Percentiles rank a stretch among this genome's conserved stretches.
These are phyloP conservation scores for Saccharomycopsis hybrid DNA, from an alignment of 1,139 yeast genomes.

Conservation along the genomic window DNA sequence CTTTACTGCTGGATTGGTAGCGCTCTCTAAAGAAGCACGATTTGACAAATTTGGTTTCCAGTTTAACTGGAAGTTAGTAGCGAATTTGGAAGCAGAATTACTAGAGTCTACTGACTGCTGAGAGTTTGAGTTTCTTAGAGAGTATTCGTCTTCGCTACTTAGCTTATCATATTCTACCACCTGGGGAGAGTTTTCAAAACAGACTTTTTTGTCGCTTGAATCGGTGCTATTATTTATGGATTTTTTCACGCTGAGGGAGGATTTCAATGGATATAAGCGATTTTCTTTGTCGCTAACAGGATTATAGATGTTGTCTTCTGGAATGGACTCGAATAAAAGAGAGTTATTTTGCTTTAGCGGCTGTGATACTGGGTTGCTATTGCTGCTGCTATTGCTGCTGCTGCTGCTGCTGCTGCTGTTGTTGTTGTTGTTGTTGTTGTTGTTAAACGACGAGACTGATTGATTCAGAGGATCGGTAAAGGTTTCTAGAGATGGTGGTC, in stretches of 20 bases:
- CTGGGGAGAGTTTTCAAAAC: constrained; percentile 16
- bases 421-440: too few species aligned
- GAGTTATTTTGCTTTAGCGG: constrained; percentile 9
- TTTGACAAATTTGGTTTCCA: constrained; percentile 15
- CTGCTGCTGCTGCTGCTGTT: too few species aligned
- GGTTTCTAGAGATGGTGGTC: too few species aligned
- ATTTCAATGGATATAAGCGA: constrained; percentile 1
- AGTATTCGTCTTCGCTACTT: constrained; percentile 17
- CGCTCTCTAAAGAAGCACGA: background rate
- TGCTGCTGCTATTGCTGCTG: too few species aligned
- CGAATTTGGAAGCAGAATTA: background rate
- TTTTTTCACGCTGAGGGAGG: background rate
- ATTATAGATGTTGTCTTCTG: constrained; percentile 10
- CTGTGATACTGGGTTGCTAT: too few species aligned
- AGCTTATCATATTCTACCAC: constrained; percentile 19
- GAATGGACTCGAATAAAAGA: constrained; percentile 13
- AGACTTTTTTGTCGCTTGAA: constrained; percentile 13
- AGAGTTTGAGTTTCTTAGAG: constrained; percentile 7
- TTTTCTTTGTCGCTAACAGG: constrained; percentile 6
- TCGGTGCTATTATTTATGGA: background rate
- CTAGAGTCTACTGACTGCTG: constrained; percentile 3
- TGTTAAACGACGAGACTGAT: too few species aligned
- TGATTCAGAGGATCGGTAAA: too few species aligned
- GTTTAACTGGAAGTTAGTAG: constrained; percentile 15
- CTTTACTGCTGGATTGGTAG: background rate